Base-by-base conservation (phyloP, 306 rosid genomes). In the Casuarina equisetifolia region DNA sequence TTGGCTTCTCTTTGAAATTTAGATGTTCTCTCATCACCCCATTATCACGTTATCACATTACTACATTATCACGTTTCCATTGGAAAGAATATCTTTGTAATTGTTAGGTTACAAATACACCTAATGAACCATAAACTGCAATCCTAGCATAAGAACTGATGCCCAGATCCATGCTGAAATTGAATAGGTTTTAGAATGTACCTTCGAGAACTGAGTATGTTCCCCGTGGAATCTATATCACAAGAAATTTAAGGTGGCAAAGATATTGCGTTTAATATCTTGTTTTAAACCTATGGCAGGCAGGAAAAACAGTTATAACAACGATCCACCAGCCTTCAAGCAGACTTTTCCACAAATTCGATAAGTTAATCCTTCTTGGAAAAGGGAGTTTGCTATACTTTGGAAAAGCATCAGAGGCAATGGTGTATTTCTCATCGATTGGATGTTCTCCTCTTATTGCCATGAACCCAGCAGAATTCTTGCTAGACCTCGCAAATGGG, bases 261-360 rank as follows among this genome's bases (percentile, higher is more conserved):
- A 39, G 70, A 9, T 39, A n/a, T 39, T 39, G 70, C 16, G 7
- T 3, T 39, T 64, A 39, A 15, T 42, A 72, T 75, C 74, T 39
- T 69, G 67, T 68, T 32, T 2, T 3, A 55, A 68, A 39, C 77
- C 53, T 61, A 79, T 86, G 55, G 76, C 87, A 95, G 99, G 96
- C 94, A 49, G 99, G 98, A 13, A 96, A 96, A 79, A 92, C 99
- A 57, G 98, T 93, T 69, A 92, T 93, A 80, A 96, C 99, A 55
- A 92, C 99, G 49, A 96, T 96, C 69, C 99, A 96, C 82, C 99
- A 96, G 75, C 99, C 99, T 61, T 96, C 99, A 44, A 96, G 99
- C 83, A 87, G 99, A 76, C 91, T 92, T 35, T 96, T 96, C 76
- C 97, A 92, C 91, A 96, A 87, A 82, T 96, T 96, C 48, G 99